Evolutionary conservation across 352 stramenopile species (phyloP), one percentile per base, ranked within the genome.

Genomic region (Globisporangium apiculatum): DNA sequence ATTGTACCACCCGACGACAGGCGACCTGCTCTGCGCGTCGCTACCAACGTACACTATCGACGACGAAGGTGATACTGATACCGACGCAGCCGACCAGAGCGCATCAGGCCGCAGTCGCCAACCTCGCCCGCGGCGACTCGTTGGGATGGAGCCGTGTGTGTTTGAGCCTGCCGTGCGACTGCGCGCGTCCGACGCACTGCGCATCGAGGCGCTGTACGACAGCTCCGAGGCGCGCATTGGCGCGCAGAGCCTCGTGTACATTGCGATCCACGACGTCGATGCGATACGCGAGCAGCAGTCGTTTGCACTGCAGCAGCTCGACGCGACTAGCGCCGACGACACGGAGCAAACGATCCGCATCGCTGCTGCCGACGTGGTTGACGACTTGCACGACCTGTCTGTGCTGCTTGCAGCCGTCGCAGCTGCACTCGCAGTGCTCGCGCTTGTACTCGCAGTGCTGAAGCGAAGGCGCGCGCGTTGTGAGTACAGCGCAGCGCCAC

Each of bases 141-240:
- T 52, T 24, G 54, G 48, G 7, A 55, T 61, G 47, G 17, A 47
- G n/a, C 8, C 47, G 37, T 61, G 55, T 17, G 47, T 61, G 37
- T 49, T 61, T 47, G 55, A 56, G 4, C 46, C 55, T 12, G 46
- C 47, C 1, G 17, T 17, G 18, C 14, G 47, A 5, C 46, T 61
- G 5, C 47, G 47, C 3, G 46, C 47, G 4, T 56, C 46, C 18
- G 38, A 54, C 14, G 15, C 56, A 3, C 18, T 61, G 11, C 55
- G 55, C 36, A 61, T 61, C 12, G 55, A 61, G 18, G 55, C 47
- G 12, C 46, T 56, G 18, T 61, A 56, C 24, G 47, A 61, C 15
- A 61, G 17, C 47, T 61, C 47, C 3, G 37, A 61, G 38, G 55
- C 55, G 24, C 55, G 18, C 55, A 56, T 55, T 9, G 55, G 55